Evolutionary conservation across 768 basidiomycete species (phyloP).

Genomic region (Multifurca ochricompacta): DNA sequence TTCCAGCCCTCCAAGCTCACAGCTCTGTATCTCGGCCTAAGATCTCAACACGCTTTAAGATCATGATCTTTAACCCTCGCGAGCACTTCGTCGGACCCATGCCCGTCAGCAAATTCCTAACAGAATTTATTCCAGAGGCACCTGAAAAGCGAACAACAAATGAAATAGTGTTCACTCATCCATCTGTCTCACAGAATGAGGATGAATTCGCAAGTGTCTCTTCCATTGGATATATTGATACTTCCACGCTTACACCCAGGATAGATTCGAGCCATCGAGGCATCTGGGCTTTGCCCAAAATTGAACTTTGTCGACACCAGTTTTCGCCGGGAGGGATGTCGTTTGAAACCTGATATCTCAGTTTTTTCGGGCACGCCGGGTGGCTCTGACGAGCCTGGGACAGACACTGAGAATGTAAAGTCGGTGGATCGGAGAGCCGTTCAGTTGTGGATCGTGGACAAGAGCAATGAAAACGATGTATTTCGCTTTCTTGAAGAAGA

Average conservation of each 20-base stretch:
- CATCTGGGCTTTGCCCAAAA: background rate
- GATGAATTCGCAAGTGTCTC: background rate
- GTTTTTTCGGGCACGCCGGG: background rate
- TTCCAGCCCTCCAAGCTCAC: background rate
- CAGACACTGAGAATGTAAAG: background rate
- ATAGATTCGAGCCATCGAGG: background rate
- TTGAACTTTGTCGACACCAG: background rate
- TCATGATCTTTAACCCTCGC: background rate
- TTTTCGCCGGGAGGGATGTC: background rate
- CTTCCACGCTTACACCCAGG: too few species aligned
- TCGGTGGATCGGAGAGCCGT: background rate
- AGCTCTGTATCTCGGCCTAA: background rate
- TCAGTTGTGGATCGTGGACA: slow-evolving; percentile 1
- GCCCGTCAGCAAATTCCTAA: background rate
- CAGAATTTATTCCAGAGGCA: background rate
- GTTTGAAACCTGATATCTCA: background rate
- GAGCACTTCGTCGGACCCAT: background rate
- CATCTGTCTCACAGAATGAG: background rate
- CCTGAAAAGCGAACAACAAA: background rate
- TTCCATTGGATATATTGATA: background rate
- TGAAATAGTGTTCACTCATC: background rate
- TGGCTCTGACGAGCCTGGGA: too few species aligned
- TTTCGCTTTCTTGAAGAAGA: too few species aligned
- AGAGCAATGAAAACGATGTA: background rate
- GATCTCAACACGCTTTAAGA: background rate